Evolutionary conservation across 345 rosid genomes (phyloP).

Genomic region (Heritiera fomes): DNA sequence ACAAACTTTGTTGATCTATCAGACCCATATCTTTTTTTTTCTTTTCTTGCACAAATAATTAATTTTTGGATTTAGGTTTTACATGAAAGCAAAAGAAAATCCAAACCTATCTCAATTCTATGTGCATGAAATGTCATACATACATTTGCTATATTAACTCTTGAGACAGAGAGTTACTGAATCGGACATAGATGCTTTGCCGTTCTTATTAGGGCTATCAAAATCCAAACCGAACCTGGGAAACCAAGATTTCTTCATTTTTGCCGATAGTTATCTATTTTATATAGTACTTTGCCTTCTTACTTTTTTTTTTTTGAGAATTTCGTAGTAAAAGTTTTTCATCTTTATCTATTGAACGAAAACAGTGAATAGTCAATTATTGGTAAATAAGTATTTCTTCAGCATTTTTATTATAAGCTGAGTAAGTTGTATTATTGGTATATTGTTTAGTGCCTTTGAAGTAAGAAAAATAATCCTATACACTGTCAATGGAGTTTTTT

Average conservation of each 20-base stretch:
- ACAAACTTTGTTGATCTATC: too few species aligned
- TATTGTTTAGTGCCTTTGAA: too few species aligned
- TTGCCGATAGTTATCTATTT: neutral
- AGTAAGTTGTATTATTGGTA: neutral
- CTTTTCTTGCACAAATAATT: too few species aligned
- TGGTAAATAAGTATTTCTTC: neutral
- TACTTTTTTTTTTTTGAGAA: neutral
- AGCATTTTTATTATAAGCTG: neutral
- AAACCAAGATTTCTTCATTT: neutral
- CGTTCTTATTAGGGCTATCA: neutral
- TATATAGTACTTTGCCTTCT: neutral
- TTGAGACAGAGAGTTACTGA: neutral
- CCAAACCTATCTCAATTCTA: neutral
- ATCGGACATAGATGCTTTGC: neutral
- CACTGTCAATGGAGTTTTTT: too few species aligned
- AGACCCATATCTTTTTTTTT: too few species aligned
- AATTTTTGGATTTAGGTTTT: too few species aligned
- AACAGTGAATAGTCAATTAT: neutral
- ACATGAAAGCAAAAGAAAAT: too few species aligned
- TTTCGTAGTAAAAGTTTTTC: neutral
- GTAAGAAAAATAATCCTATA: too few species aligned
- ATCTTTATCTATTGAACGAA: neutral
- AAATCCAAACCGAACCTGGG: neutral
- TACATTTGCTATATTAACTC: neutral
- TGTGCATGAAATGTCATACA: neutral